Base-by-base conservation (phyloP, 352 stramenopile genomes). In the Globisporangium uncinulatum region DNA sequence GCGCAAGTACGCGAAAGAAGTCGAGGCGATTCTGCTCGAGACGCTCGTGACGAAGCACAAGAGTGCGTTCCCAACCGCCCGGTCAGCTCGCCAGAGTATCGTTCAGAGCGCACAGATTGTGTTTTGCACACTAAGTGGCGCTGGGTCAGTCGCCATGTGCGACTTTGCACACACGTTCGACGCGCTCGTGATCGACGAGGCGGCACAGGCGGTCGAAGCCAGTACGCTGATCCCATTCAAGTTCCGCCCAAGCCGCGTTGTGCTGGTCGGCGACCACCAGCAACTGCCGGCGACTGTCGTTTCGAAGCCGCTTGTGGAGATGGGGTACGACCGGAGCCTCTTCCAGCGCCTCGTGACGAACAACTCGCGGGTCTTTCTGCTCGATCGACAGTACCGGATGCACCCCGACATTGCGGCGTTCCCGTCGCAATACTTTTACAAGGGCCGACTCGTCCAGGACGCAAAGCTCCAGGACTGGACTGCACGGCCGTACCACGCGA, bases 321-420 rank as follows among this genome's bases (percentile, higher is more conserved):
- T 83, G 32, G 86, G 90, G 8, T 91, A 99, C 51, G 86, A 95
- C 29, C 73, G 83, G 32, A 99, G 97, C 57, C 74, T 99, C 57
- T 98, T 99, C 72, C 95, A 99, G 70, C 80, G 97, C 9, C 73
- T 99, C 4, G 94, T 99, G 43, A 71, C 94, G 42, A 86, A 81
- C 50, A 66, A 65, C 21, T 81, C 75, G 13, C 79, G 73, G 2
- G 77, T 90, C 51, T 71, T 86, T 36, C 89, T 99, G 76, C 72
- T 99, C 24, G 76, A 89, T 37, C 85, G 97, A 34, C 97, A 99
- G 74, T 99, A 99, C 64, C 92, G 97, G 51, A 99, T 99, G 97
- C 90, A 99, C 63, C 73, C 85, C 20, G 70, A 92, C 51, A 99
- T 99, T 56, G 89, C 89, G 13, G 74, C 91, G 61, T 99, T 98